Evolutionary conservation across 495 filamentous ascomycete species (phyloP).

Genomic region (Xylaria curta): DNA sequence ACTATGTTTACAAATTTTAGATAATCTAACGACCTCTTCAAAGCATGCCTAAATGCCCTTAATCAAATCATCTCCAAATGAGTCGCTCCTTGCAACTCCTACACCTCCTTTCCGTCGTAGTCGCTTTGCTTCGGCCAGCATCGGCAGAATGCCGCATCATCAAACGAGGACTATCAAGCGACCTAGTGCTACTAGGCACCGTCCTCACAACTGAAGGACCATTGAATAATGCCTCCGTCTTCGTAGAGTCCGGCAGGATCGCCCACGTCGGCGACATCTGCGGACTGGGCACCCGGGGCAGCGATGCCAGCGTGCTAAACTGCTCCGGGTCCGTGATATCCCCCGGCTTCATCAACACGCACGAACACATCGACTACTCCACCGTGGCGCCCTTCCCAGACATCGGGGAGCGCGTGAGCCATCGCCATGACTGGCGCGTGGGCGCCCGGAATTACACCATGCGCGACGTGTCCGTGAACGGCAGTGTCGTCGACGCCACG

Average conservation of each 20-base stretch:
- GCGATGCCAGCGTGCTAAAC: conserved; percentile 47
- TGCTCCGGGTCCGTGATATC: conserved; percentile 58
- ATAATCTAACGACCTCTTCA: background rate
- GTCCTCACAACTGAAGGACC: conserved; percentile 24
- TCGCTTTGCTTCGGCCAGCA: background rate
- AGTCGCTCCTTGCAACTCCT: background rate
- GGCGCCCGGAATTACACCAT: conserved; percentile 25
- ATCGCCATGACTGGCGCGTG: conserved; percentile 31
- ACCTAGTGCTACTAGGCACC: conserved; percentile 24
- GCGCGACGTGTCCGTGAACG: conserved; percentile 23
- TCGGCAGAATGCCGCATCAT: conserved; percentile 11
- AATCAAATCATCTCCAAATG: conserved; percentile 3
- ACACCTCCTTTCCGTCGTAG: background rate
- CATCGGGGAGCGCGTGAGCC: conserved; percentile 25
- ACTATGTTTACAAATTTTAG: background rate
- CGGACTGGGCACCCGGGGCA: conserved; percentile 12
- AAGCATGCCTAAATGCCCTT: background rate
- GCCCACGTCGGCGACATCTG: conserved; percentile 24
- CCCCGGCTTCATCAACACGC: conserved; percentile 64
- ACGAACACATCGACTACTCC: conserved; percentile 48
- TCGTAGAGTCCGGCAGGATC: conserved; percentile 25
- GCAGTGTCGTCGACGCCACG: conserved; percentile 23
- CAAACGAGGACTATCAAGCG: conserved; percentile 25
- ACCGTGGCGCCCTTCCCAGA: conserved; percentile 25
- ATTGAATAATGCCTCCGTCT: conserved; percentile 7